Base-by-base conservation (phyloP, 2,329 filamentous ascomycete genomes). In the Aspergillus oerlinghausenensis region DNA sequence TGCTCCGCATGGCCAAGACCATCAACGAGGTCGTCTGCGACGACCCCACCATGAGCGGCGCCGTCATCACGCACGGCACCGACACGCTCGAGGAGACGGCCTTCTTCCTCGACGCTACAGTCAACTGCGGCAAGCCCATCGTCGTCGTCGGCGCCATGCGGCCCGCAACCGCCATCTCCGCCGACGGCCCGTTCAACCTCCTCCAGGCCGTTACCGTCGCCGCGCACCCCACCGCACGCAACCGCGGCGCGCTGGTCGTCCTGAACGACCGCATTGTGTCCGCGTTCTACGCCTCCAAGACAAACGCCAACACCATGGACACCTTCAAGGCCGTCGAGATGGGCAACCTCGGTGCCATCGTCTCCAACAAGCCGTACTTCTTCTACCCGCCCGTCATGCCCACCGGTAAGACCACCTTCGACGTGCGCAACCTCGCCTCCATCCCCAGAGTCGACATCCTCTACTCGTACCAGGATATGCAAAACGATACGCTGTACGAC, bases 1-100 rank as follows among this genome's bases (percentile, higher is more conserved):
- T 67, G 8, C 56, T 70, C 11, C 59, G 58, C 43, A 59, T 67
- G 35, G 60, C 63, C 23, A 60, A 65, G 43, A 59, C 54, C 17
- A 55, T 67, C 28, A 62, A 62, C 49, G 56, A 56, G 17, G 53
- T 60, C 17, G 52, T 69, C 53, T 70, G 65, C 50, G 59, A 67
- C 26, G 60, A 62, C 8, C 58, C 60, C 4, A 51, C 56, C 38
- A 66, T 69, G 62, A 59, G 64, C 7, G 66, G 64, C 4, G 66
- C 67, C 48, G 60, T 68, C 35, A 73, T 88, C 53, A 87, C 85
- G 0, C 85, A 88, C 63, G 85, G 85, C 50, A 88, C 85, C 8
- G 85, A 88, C 63, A 86, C 83, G 0, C 75, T 88, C 1, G 84
- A 87, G 63, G 84, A 87, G 68, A 81, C 82, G 0, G 82, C 84